Percentiles rank a stretch among this genome's conserved stretches.
Evolutionary conservation across 805 yeast species (phyloP).

Genomic region (Candida maesae): DNA sequence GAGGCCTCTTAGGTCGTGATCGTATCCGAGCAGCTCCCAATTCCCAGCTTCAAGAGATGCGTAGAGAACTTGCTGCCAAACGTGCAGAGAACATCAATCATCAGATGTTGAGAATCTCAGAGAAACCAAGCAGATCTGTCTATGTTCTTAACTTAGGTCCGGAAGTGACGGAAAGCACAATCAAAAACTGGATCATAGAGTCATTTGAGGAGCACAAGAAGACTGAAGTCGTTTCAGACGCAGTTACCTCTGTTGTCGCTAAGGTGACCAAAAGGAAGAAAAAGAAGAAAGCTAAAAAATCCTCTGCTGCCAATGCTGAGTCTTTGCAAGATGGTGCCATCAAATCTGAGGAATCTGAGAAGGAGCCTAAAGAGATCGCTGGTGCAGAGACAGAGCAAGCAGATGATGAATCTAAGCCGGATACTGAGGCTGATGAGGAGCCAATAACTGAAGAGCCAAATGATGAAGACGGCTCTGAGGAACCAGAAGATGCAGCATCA

Average conservation of each 20-base stretch:
- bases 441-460: no score
- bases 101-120: slow-evolving; percentile 15
- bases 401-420: no score
- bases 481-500: neutral
- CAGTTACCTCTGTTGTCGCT: neutral
- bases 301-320: no score
- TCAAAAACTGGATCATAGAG: slow-evolving; percentile 15
- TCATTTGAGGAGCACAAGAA: neutral
- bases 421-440: no score
- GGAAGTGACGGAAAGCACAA: slow-evolving; percentile 15
- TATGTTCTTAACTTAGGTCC: slow-evolving; percentile 14
- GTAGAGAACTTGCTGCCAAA: slow-evolving; percentile 1
- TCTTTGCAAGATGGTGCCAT: no score
- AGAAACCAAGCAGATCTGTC: slow-evolving; percentile 13
- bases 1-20: neutral
- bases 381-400: no score
- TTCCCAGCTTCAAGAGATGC: neutral
- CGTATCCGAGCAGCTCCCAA: neutral
- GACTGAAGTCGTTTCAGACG: neutral
- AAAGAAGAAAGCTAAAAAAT: neutral
- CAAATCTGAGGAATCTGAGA: no score
- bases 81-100: slow-evolving; percentile 4
- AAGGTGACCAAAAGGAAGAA: neutral
- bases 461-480: no score
- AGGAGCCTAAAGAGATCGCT: neutral